Evolutionary conservation across 228 moss, liverwort and hornwort genomes (phyloP), one percentile per base, ranked within the genome.

Genomic region (Sphagnum fallax): DNA sequence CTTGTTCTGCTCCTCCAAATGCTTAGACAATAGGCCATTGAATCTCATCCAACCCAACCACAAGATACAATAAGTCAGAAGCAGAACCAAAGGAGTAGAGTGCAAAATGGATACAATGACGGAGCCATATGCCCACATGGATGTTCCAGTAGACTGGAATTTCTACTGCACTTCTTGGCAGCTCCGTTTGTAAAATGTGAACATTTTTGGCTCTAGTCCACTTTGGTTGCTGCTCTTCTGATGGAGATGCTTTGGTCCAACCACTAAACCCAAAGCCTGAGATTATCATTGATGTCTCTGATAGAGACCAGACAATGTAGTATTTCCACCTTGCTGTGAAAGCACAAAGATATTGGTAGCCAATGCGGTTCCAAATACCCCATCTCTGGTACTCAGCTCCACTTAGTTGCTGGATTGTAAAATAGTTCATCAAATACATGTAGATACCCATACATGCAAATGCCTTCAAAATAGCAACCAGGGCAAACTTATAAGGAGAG

Each of bases 201-300:
- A 87, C 87, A 66, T 90, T 90, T 50, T 77, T 70, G 1, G 90
- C 87, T 58, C 77, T 62, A 49, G 84, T 78, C 87, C 87, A 90
- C 58, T 60, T 58, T 14, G 86, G 70, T 14, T 61, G 71, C 0
- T 72, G 50, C 73, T 71, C 67, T 16, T 60, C 71, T 14, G 76
- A 72, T 9, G 67, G 52, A 5, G 68, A 64, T 5, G 52, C 59
- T 55, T 73, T 71, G 53, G 14, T 66, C 89, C 90, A 87, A 9
- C 90, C 84, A 75, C 80, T 87, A 4, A 90, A 90, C 4, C 90
- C 87, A 60, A 90, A 90, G 4, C 90, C 90, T 8, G 84, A 78
- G 32, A 80, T 64, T 9, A 79, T 75, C 14, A 90, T 78, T 9
- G 89, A 79, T 6, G 87, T 82, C 51, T 90, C 89, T 0, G 89